phyloP scores from a whole-genome alignment of 2,329 filamentous ascomycete species.

The Diplodia scrobiculata region DNA sequence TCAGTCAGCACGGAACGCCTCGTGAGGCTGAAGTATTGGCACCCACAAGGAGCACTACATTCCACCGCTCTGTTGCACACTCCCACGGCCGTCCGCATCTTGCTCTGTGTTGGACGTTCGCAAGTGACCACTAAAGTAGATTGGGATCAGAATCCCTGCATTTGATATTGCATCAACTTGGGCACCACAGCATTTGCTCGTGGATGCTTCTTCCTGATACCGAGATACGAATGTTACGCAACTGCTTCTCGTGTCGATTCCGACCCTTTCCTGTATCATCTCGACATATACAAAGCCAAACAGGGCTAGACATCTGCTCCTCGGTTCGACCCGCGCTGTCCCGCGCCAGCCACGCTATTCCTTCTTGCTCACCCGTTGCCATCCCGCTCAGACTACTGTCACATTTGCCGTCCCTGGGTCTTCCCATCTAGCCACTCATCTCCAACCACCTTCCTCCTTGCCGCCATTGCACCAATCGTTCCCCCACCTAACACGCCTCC shows the following conservation, averaged over 20 bases:
- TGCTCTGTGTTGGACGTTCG: background rate
- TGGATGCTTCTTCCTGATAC: background rate
- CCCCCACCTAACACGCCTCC: background rate
- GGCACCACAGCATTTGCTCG: background rate
- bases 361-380: background rate
- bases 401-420: conserved; percentile 1
- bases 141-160: background rate
- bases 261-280: background rate
- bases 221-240: background rate
- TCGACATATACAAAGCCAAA: conserved; percentile 6
- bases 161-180: background rate
- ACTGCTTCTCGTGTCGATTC: background rate
- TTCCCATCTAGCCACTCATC: background rate
- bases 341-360: conserved; percentile 1
- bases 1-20: conserved; percentile 8
- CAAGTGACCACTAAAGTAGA: background rate
- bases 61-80: no score
- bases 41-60: background rate
- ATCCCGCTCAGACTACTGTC: conserved; percentile 1
- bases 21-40: conserved; percentile 1
- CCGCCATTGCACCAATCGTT: background rate
- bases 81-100: background rate
- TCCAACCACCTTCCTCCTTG: background rate
- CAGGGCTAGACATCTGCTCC: conserved; percentile 4
- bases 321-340: conserved; percentile 21